These are phyloP conservation scores for Lathyrus tuberosus DNA, from an alignment of 306 rosid species.

Conservation along the genomic window DNA sequence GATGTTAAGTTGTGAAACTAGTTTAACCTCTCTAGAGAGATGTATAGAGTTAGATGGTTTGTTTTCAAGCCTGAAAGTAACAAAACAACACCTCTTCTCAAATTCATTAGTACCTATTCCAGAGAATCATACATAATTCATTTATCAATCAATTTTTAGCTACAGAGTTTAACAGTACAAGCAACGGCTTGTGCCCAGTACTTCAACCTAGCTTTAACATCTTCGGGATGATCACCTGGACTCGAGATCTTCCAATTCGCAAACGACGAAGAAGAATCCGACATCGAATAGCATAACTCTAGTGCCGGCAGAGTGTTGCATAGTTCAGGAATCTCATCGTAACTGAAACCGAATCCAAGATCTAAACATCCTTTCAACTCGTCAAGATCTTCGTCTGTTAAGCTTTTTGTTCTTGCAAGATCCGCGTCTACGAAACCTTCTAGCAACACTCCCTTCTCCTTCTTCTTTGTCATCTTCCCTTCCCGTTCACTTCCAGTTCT, in stretches of 20 bases:
- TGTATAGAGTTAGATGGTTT: too few species aligned
- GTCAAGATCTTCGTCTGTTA: slow-evolving; percentile 82
- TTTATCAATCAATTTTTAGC: background rate
- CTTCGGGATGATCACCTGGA: slow-evolving; percentile 93
- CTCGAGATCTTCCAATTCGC: slow-evolving; percentile 91
- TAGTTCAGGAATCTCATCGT: slow-evolving; percentile 86
- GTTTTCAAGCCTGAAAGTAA: too few species aligned
- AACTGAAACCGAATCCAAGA: slow-evolving; percentile 89
- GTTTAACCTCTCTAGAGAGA: too few species aligned
- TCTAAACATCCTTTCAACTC: slow-evolving; percentile 87
- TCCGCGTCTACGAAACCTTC: slow-evolving; percentile 75
- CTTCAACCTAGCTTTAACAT: slow-evolving; percentile 91
- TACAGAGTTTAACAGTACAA: slow-evolving; percentile 83
- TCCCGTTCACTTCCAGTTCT: slow-evolving; percentile 56
- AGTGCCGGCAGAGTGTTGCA: slow-evolving; percentile 88
- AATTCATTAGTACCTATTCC: too few species aligned
- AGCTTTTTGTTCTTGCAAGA: slow-evolving; percentile 65
- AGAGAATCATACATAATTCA: too few species aligned
- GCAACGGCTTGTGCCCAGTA: slow-evolving; percentile 96
- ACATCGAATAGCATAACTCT: slow-evolving; percentile 82
- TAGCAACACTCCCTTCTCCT: slow-evolving; percentile 63
- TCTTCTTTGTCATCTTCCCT: slow-evolving; percentile 65
- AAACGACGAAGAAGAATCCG: slow-evolving; percentile 37
- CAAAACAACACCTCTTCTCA: too few species aligned
- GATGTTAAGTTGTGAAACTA: too few species aligned